phyloP scores from a whole-genome alignment of 2,329 filamentous ascomycete species.

The Penicillium sp. region DNA sequence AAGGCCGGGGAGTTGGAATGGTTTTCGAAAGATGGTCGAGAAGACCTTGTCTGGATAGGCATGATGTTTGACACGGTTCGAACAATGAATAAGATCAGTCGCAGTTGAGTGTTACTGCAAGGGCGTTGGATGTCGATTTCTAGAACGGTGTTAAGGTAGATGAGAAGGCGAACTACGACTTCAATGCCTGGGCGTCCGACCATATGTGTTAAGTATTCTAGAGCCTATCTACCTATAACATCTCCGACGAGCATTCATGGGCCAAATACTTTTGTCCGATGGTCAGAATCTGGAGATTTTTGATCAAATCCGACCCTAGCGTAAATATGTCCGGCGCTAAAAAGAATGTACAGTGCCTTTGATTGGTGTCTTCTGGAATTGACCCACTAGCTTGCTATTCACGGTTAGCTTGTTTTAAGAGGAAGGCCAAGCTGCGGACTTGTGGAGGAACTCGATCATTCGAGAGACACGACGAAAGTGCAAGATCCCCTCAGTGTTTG shows the following conservation, averaged over 20 bases:
- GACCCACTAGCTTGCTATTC: neutral
- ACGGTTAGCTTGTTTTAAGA: neutral
- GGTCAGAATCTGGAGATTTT: neutral
- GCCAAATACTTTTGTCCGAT: slow-evolving; percentile 1
- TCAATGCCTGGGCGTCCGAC: neutral
- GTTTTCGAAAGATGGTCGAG: neutral
- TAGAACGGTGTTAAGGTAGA: too few species aligned
- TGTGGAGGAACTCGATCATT: too few species aligned
- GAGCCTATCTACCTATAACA: neutral
- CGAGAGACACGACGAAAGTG: too few species aligned
- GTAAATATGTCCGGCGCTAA: slow-evolving; percentile 11
- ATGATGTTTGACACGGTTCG: neutral
- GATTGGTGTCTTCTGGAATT: neutral
- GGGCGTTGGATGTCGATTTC: too few species aligned
- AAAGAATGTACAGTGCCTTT: neutral
- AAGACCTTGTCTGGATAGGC: neutral
- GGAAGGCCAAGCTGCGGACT: neutral
- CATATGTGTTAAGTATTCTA: neutral
- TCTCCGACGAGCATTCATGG: neutral
- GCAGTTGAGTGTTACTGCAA: neutral
- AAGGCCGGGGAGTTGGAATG: neutral
- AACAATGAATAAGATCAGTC: neutral
- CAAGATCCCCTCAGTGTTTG: neutral
- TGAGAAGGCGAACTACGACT: too few species aligned
- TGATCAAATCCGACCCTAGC: slow-evolving; percentile 10